phyloP scores from a whole-genome alignment of 1,139 yeast species.

The Cylindricascospora bacillispora region DNA sequence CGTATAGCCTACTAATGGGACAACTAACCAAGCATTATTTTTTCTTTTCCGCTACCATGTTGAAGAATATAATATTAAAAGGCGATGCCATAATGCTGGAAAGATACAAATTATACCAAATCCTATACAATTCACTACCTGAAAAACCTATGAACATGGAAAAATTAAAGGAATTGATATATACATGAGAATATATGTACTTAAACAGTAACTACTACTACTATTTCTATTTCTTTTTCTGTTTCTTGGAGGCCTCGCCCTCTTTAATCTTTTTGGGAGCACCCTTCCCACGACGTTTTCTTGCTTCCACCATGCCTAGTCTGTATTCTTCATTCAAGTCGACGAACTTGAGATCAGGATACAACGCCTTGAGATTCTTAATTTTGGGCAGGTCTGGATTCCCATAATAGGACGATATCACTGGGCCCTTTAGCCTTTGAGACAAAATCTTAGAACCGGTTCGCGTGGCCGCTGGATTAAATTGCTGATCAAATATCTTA shows the following conservation, averaged over 20 bases:
- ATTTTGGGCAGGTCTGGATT: slow-evolving; percentile 57
- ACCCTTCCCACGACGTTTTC: slow-evolving; percentile 85
- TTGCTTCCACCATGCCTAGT: slow-evolving; percentile 45
- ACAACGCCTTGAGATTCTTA: slow-evolving; percentile 45
- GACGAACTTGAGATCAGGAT: slow-evolving; percentile 44
- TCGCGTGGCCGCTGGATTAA: slow-evolving; percentile 56
- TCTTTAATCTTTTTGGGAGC: slow-evolving; percentile 72
- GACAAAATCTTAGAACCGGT: slow-evolving; percentile 70
- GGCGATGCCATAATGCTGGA: slow-evolving; percentile 38
- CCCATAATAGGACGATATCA: slow-evolving; percentile 63
- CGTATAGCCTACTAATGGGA: slow-evolving; percentile 31
- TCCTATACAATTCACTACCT: slow-evolving; percentile 40
- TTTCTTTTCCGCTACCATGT: slow-evolving; percentile 30
- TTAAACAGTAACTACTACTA: no score
- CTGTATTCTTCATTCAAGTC: slow-evolving; percentile 70
- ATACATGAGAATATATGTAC: no score
- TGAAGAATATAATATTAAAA: slow-evolving; percentile 27
- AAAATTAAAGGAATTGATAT: no score
- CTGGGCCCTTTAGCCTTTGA: slow-evolving; percentile 65
- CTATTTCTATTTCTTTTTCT: slow-evolving; percentile 25
- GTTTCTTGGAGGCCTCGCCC: slow-evolving; percentile 18
- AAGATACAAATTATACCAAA: slow-evolving; percentile 34
- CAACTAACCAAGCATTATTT: slow-evolving; percentile 33
- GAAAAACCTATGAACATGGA: slow-evolving; percentile 26
- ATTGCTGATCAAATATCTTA: slow-evolving; percentile 47